Conservation (phyloP, 108 stramenopile genomes). For the Fragilaria crotonensis region DNA sequence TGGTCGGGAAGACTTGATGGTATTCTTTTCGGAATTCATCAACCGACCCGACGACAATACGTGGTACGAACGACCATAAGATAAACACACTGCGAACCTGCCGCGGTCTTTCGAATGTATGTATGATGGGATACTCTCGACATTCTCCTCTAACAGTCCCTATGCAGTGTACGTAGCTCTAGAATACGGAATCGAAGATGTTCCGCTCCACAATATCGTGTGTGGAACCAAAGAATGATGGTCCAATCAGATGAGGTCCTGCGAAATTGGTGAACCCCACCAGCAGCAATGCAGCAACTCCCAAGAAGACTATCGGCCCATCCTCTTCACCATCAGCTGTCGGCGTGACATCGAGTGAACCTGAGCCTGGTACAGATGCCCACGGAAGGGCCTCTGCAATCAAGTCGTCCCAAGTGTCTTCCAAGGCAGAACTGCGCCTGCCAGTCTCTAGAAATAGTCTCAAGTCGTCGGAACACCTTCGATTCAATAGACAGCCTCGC, state of each 20-base stretch:
- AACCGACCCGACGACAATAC: slow-evolving; percentile 21
- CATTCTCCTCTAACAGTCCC: no score
- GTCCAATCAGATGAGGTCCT: slow-evolving; percentile 25
- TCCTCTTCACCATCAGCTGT: not conserved
- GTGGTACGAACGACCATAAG: slow-evolving; percentile 32
- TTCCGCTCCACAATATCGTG: slow-evolving; percentile 11
- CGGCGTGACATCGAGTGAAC: slow-evolving; percentile 19
- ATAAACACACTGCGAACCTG: no score
- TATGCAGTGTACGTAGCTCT: no score
- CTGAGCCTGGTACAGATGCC: slow-evolving; percentile 19
- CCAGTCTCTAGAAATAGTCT: slow-evolving; percentile 21
- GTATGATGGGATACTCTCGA: no score
- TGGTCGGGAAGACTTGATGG: slow-evolving; percentile 41
- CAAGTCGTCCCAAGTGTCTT: slow-evolving; percentile 19
- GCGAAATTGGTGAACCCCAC: slow-evolving; percentile 10
- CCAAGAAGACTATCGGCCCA: slow-evolving; percentile 4
- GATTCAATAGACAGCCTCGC: slow-evolving; percentile 16
- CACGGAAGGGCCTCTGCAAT: slow-evolving; percentile 15
- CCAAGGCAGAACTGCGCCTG: not conserved
- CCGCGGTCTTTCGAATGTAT: no score
- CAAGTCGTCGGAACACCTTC: slow-evolving; percentile 22
- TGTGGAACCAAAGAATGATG: slow-evolving; percentile 17
- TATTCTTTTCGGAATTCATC: slow-evolving; percentile 64
- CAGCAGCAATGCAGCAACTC: slow-evolving; percentile 3
- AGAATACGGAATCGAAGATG: not conserved